Evolutionary conservation across 2,329 filamentous ascomycete species (phyloP).

Genomic region (Verticillium nubilum): DNA sequence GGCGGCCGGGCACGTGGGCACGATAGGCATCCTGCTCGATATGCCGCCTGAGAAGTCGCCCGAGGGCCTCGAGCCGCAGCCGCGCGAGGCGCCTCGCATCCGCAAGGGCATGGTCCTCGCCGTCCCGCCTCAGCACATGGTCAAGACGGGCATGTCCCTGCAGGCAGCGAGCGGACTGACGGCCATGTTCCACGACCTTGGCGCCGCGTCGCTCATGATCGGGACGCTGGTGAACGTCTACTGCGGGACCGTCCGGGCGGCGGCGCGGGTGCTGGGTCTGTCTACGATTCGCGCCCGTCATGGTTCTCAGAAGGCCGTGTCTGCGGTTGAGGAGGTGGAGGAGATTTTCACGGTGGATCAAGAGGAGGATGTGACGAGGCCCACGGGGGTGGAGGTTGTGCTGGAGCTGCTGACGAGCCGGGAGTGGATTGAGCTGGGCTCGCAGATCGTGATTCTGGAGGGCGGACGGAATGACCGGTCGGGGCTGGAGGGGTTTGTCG

Average conservation of each 20-base stretch:
- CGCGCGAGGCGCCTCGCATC: slow-evolving; percentile 35
- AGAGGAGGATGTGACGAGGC: slow-evolving; percentile 24
- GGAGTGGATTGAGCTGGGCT: slow-evolving; percentile 70
- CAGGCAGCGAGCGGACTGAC: slow-evolving; percentile 64
- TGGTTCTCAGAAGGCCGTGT: slow-evolving; percentile 11
- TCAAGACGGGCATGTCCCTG: slow-evolving; percentile 50
- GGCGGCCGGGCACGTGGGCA: slow-evolving; percentile 79
- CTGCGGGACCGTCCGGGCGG: slow-evolving; percentile 77
- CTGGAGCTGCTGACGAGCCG: slow-evolving; percentile 64
- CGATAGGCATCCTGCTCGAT: slow-evolving; percentile 70
- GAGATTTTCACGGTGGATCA: slow-evolving; percentile 51
- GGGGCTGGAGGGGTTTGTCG: slow-evolving; percentile 68
- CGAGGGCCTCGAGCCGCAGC: slow-evolving; percentile 19
- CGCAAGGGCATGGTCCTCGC: slow-evolving; percentile 82
- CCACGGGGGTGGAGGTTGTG: slow-evolving; percentile 35
- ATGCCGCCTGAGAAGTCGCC: slow-evolving; percentile 25
- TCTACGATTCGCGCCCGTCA: slow-evolving; percentile 16
- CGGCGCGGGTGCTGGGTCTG: slow-evolving; percentile 66
- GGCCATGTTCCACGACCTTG: slow-evolving; percentile 62
- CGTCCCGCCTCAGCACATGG: slow-evolving; percentile 53
- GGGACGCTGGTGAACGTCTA: slow-evolving; percentile 77
- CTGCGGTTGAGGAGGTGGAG: slow-evolving; percentile 36
- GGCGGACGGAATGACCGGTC: slow-evolving; percentile 62
- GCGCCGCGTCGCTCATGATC: slow-evolving; percentile 56
- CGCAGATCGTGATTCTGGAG: slow-evolving; percentile 65